Evolutionary conservation across 306 rosid genomes (phyloP).

Genomic region (Vicia sativa): DNA sequence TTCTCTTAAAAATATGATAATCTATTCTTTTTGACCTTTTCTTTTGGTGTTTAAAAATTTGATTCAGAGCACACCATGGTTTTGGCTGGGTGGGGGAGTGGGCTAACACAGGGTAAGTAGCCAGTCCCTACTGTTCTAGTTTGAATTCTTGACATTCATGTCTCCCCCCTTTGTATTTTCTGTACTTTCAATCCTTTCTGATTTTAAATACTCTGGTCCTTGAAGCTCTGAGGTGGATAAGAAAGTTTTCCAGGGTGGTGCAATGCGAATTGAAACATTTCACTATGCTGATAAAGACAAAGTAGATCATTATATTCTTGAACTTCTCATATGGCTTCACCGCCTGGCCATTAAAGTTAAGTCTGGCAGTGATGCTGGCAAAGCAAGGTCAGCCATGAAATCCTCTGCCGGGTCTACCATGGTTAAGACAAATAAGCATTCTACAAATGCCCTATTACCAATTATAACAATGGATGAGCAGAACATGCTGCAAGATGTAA

Average conservation of each 20-base stretch:
- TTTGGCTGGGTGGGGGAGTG: slow-evolving; percentile 97
- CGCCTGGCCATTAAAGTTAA: slow-evolving; percentile 55
- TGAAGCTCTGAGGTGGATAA: slow-evolving; percentile 58
- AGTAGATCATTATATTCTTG: slow-evolving; percentile 65
- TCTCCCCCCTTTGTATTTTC: background rate
- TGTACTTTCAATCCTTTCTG: slow-evolving; percentile 10
- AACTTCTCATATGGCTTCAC: slow-evolving; percentile 74
- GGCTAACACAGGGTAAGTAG: slow-evolving; percentile 76
- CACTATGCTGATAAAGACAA: slow-evolving; percentile 75
- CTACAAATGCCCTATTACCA: slow-evolving; percentile 15
- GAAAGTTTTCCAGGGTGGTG: slow-evolving; percentile 50
- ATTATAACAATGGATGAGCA: slow-evolving; percentile 54
- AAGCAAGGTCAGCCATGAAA: slow-evolving; percentile 44
- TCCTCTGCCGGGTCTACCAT: slow-evolving; percentile 24
- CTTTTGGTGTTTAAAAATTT: slow-evolving; percentile 38
- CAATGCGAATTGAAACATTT: slow-evolving; percentile 68
- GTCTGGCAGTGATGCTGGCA: slow-evolving; percentile 35
- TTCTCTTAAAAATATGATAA: slow-evolving; percentile 32
- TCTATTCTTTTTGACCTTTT: slow-evolving; percentile 26
- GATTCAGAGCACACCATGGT: slow-evolving; percentile 81
- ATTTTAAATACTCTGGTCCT: slow-evolving; percentile 22
- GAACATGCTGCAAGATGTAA: slow-evolving; percentile 55
- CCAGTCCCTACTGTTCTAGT: slow-evolving; percentile 25
- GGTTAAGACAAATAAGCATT: slow-evolving; percentile 36
- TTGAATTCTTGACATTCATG: background rate